phyloP scores from a whole-genome alignment of 345 rosid genomes.

The Citropsis articulata region DNA sequence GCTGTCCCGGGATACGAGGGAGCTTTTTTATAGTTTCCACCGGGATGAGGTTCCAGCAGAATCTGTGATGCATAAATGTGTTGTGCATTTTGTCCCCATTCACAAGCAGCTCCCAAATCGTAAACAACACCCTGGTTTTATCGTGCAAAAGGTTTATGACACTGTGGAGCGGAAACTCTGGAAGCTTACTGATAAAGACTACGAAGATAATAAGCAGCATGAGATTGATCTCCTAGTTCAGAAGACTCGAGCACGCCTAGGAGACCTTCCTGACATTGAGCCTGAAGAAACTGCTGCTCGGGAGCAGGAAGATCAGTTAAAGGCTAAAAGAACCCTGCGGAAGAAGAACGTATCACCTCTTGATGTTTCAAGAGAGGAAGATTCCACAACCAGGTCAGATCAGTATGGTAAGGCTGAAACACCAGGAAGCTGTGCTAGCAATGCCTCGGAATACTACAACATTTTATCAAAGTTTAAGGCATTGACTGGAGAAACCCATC shows the following conservation, averaged over 20 bases:
- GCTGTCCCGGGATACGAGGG: constrained; percentile 80
- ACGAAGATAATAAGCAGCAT: constrained; percentile 66
- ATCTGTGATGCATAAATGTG: constrained; percentile 96
- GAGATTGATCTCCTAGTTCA: constrained; percentile 78
- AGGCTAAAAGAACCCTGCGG: constrained; percentile 32
- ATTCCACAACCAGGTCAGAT: constrained; percentile 38
- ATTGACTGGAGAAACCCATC: constrained; percentile 69
- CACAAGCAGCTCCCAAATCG: constrained; percentile 87
- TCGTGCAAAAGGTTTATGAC: constrained; percentile 82
- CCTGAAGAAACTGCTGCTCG: constrained; percentile 27
- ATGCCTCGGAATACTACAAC: constrained; percentile 45
- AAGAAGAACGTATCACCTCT: constrained; percentile 48
- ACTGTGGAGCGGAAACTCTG: constrained; percentile 61
- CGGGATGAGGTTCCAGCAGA: constrained; percentile 96
- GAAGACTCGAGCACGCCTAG: constrained; percentile 60
- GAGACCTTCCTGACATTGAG: constrained; percentile 66
- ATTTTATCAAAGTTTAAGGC: constrained; percentile 59
- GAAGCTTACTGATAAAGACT: constrained; percentile 75
- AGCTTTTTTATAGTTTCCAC: constrained; percentile 93
- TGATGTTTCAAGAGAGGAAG: constrained; percentile 83
- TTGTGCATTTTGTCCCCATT: constrained; percentile 87
- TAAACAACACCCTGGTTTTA: constrained; percentile 82
- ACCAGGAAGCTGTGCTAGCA: constrained; percentile 78
- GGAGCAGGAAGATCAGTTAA: constrained; percentile 43
- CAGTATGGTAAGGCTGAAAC: constrained; percentile 57